A percentile compares a stretch with the other conserved stretches of the same genome.
phyloP scores from a whole-genome alignment of 805 yeast species.

The Hanseniaspora thailandica region DNA sequence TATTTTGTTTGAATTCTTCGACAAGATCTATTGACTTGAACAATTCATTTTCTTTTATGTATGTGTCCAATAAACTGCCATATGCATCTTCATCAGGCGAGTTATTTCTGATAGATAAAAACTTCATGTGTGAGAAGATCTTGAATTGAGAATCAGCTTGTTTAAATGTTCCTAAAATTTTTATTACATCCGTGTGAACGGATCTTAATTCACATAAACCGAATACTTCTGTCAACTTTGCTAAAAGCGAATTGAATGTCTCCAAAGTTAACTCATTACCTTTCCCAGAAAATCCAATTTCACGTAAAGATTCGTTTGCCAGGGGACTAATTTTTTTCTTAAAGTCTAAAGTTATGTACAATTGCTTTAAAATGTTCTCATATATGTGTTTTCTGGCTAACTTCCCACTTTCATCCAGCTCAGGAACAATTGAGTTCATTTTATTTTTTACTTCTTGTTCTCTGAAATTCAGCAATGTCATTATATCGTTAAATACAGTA shows the following conservation, averaged over 20 bases:
- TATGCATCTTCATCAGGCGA: conserved; percentile 61
- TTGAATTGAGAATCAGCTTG: conserved; percentile 43
- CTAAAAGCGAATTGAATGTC: background rate
- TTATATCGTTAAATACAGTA: background rate
- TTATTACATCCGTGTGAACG: background rate
- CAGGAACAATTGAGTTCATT: background rate
- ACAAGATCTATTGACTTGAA: conserved; percentile 3
- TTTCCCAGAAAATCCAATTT: background rate
- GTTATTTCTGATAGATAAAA: conserved; percentile 44
- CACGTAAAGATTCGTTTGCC: background rate
- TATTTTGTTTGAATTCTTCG: conserved; percentile 7
- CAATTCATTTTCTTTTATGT: conserved; percentile 1
- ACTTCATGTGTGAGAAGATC: conserved; percentile 77
- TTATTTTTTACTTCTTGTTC: background rate
- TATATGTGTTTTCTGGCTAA: background rate
- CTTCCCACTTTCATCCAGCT: background rate
- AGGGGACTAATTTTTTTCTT: background rate
- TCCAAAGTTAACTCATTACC: background rate
- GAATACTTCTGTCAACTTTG: background rate
- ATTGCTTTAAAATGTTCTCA: background rate
- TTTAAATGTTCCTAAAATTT: background rate
- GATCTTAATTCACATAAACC: conserved; percentile 5
- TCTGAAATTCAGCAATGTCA: background rate
- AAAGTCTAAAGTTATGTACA: background rate
- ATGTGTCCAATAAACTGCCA: conserved; percentile 28